Percentiles rank a stretch among this genome's conserved stretches.
These are phyloP conservation scores for Pichia sp. DNA, from an alignment of 1,139 yeast genomes.

Conservation along the genomic window DNA sequence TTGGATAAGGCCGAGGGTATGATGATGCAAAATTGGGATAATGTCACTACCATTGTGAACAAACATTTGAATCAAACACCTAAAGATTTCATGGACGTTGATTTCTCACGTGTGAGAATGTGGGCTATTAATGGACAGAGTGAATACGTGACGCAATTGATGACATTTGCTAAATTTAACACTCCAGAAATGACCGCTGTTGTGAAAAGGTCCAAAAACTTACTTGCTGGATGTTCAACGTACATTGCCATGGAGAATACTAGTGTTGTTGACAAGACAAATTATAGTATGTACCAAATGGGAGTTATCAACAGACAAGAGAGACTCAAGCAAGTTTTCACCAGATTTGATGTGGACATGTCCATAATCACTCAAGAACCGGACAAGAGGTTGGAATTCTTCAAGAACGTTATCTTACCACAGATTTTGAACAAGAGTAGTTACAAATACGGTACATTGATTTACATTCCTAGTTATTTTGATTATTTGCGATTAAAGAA, in stretches of 20 bases:
- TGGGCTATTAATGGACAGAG: conserved; percentile 88
- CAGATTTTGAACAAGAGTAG: conserved; percentile 51
- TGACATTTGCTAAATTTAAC: conserved; percentile 62
- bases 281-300: conserved; percentile 25
- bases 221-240: conserved; percentile 28
- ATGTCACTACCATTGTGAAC: conserved; percentile 57
- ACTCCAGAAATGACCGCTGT: conserved; percentile 75
- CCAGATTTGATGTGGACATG: conserved; percentile 49
- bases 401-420: conserved; percentile 68
- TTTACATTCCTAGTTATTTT: conserved; percentile 79
- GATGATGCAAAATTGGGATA: conserved; percentile 93
- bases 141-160: conserved; percentile 65
- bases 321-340: conserved; percentile 65
- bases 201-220: conserved; percentile 35
- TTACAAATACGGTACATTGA: conserved; percentile 61
- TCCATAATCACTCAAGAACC: conserved; percentile 58
- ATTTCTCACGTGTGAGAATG: conserved; percentile 85
- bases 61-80: conserved; percentile 74
- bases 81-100: conserved; percentile 64
- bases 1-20: conserved; percentile 82
- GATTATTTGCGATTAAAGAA: conserved; percentile 79
- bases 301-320: conserved; percentile 47
- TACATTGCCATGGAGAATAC: conserved; percentile 23
- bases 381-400: conserved; percentile 71
- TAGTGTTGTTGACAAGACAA: conserved; percentile 26